Percentiles rank a stretch among this genome's conserved stretches.
Evolutionary conservation across 345 rosid species (phyloP).

Genomic region (Jatropha curcas): DNA sequence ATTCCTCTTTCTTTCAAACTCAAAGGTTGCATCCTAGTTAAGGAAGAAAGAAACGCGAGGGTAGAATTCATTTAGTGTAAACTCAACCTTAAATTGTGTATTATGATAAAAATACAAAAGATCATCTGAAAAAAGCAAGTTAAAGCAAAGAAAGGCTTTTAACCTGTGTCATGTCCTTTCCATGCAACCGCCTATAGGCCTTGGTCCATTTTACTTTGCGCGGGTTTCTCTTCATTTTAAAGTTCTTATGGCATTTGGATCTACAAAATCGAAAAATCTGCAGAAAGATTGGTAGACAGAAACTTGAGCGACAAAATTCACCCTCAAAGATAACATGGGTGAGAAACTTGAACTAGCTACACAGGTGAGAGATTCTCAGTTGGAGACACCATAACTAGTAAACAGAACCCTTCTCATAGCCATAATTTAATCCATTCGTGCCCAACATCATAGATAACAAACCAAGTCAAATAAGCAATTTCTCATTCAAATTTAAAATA

Average conservation of each 20-base stretch:
- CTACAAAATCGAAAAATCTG: conserved; percentile 89
- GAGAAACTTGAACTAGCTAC: not conserved
- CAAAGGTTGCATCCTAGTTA: conserved; percentile 76
- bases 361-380: not conserved
- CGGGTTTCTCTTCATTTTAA: conserved; percentile 99
- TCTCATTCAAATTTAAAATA: not conserved
- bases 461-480: not conserved
- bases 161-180: conserved; percentile 98
- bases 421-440: not conserved
- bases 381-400: not conserved
- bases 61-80: not conserved
- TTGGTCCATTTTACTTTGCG: conserved; percentile 97
- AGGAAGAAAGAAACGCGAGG: not conserved
- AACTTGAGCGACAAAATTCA: not conserved
- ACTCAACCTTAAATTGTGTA: not conserved
- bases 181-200: conserved; percentile 75
- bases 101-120: not conserved
- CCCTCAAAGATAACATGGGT: not conserved
- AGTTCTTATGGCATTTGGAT: conserved; percentile 89
- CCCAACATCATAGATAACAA: not conserved
- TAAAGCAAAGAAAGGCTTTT: not conserved
- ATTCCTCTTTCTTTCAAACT: conserved; percentile 93
- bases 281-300: conserved; percentile 18
- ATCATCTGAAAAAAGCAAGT: not conserved
- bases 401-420: not conserved